phyloP scores from a whole-genome alignment of 768 basidiomycete genomes.

The Lentinula lateritia region DNA sequence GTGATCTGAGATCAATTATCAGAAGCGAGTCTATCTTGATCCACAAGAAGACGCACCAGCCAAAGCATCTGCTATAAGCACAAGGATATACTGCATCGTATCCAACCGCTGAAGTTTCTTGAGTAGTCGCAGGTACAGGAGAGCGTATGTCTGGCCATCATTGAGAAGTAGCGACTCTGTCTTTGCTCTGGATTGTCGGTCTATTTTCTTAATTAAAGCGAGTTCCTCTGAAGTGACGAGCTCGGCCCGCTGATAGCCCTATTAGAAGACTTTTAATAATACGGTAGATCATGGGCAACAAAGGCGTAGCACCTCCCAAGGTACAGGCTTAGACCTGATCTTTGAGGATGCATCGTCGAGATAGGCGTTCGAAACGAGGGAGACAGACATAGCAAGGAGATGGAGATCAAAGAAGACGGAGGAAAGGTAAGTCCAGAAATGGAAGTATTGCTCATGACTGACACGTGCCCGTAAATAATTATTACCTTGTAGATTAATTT shows the following conservation, averaged over 20 bases:
- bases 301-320: slow-evolving; percentile 76
- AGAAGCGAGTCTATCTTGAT: background rate
- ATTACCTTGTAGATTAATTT: background rate
- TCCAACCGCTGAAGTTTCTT: slow-evolving; percentile 80
- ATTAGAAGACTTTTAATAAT: slow-evolving; percentile 6
- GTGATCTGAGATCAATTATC: slow-evolving; percentile 49
- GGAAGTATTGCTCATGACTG: background rate
- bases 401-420: background rate
- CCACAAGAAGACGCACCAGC: slow-evolving; percentile 42
- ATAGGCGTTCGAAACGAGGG: slow-evolving; percentile 75
- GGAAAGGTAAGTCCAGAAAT: background rate
- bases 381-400: slow-evolving; percentile 53
- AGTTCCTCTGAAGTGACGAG: slow-evolving; percentile 87
- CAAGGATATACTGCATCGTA: slow-evolving; percentile 82
- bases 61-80: slow-evolving; percentile 85
- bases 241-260: slow-evolving; percentile 95
- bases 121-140: slow-evolving; percentile 85
- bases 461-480: background rate
- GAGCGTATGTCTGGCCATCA: slow-evolving; percentile 78
- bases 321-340: slow-evolving; percentile 85
- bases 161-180: slow-evolving; percentile 74
- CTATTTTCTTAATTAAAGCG: slow-evolving; percentile 82
- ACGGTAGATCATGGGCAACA: background rate
- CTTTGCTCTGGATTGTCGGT: slow-evolving; percentile 70
- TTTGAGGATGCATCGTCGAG: slow-evolving; percentile 85